A percentile compares a stretch with the other conserved stretches of the same genome.
Evolutionary conservation across 805 yeast species (phyloP).

Genomic region (Saturnispora quitensis): DNA sequence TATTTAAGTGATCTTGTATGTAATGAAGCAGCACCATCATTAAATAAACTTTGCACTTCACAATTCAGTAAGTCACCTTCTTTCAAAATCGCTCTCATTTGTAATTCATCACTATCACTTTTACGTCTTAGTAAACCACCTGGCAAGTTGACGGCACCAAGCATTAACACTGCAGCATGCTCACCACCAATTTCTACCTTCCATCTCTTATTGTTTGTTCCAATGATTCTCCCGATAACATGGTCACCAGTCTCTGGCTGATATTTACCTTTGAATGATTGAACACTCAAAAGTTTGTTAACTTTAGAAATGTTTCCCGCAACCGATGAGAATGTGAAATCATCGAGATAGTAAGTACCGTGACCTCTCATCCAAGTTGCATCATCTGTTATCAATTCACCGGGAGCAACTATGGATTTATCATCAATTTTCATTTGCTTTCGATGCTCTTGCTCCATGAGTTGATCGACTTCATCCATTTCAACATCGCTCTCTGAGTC

Average conservation of each 20-base stretch:
- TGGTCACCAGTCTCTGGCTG: slow-evolving; percentile 96
- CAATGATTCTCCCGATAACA: slow-evolving; percentile 85
- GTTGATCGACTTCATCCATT: slow-evolving; percentile 14
- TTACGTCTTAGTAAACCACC: slow-evolving; percentile 95
- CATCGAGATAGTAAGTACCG: slow-evolving; percentile 78
- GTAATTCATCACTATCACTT: slow-evolving; percentile 89
- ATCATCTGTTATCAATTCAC: slow-evolving; percentile 92
- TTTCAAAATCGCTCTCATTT: slow-evolving; percentile 87
- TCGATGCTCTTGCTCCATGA: slow-evolving; percentile 7
- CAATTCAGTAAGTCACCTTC: slow-evolving; percentile 96
- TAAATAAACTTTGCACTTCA: slow-evolving; percentile 84
- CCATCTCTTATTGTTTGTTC: slow-evolving; percentile 93
- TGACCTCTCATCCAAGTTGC: slow-evolving; percentile 98
- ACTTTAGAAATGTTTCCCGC: slow-evolving; percentile 87
- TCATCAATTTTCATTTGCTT: slow-evolving; percentile 7
- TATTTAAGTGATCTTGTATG: slow-evolving; percentile 94
- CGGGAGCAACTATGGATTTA: slow-evolving; percentile 71
- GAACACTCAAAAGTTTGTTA: slow-evolving; percentile 76
- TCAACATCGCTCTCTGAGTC: slow-evolving; percentile 22
- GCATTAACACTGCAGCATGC: slow-evolving; percentile 83
- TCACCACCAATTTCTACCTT: slow-evolving; percentile 94
- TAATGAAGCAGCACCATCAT: slow-evolving; percentile 85
- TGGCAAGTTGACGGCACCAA: slow-evolving; percentile 94
- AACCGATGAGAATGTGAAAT: slow-evolving; percentile 77
- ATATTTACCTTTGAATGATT: slow-evolving; percentile 80